Evolutionary conservation across 768 basidiomycete genomes (phyloP).

Genomic region (Plicaturopsis crispa): DNA sequence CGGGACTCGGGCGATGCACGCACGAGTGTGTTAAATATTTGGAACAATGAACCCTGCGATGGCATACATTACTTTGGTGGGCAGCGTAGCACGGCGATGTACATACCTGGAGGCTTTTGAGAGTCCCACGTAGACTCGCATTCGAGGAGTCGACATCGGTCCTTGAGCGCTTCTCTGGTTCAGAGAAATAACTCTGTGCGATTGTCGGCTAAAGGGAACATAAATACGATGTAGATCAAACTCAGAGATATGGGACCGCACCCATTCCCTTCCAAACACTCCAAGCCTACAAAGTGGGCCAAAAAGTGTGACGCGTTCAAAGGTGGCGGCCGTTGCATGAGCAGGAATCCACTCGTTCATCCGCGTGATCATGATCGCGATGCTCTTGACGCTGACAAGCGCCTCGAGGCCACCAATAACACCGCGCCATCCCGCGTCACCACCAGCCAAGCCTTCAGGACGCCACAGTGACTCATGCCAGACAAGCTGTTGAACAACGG

Average conservation of each 20-base stretch:
- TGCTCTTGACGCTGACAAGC: constrained; percentile 72
- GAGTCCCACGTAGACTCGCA: constrained; percentile 77
- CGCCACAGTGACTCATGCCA: constrained; percentile 59
- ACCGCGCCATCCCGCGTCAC: constrained; percentile 80
- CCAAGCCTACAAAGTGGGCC: constrained; percentile 82
- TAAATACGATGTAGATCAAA: constrained; percentile 3
- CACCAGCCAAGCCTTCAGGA: constrained; percentile 63
- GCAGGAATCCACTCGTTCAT: constrained; percentile 69
- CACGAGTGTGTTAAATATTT: constrained; percentile 83
- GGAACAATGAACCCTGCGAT: constrained; percentile 66
- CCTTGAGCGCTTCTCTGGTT: constrained; percentile 67
- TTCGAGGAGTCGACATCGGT: constrained; percentile 78
- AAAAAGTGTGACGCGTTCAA: constrained; percentile 64
- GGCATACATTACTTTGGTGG: background rate
- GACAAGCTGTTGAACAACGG: constrained; percentile 54
- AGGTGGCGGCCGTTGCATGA: constrained; percentile 46
- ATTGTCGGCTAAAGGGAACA: constrained; percentile 54
- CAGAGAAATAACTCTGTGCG: constrained; percentile 75
- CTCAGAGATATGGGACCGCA: constrained; percentile 29
- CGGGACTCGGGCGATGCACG: constrained; percentile 71
- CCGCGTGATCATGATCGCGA: constrained; percentile 74
- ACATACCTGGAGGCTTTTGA: constrained; percentile 76
- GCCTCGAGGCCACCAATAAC: constrained; percentile 76
- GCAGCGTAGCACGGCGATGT: background rate
- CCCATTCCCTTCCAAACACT: constrained; percentile 87